phyloP scores from a whole-genome alignment of 441 rosid species.

The Breynia disticha region DNA sequence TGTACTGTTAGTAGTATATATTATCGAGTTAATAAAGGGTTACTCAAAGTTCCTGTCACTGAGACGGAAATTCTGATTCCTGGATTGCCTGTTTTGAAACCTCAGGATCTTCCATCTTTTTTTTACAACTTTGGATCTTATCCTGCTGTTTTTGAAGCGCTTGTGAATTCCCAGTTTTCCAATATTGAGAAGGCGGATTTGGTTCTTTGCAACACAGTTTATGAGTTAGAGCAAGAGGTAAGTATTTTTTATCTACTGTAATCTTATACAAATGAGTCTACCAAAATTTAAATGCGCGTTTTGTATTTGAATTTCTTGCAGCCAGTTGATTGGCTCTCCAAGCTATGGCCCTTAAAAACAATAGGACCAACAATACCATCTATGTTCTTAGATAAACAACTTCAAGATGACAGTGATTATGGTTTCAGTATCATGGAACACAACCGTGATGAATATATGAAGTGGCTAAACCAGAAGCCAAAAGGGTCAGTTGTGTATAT shows the following conservation, averaged over 20 bases:
- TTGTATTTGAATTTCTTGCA: constrained; percentile 6
- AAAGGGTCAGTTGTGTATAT: constrained; percentile 37
- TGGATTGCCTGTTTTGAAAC: constrained; percentile 30
- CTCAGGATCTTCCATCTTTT: constrained; percentile 32
- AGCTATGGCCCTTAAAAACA: constrained; percentile 26
- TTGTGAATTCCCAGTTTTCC: constrained; percentile 36
- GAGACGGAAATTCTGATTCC: constrained; percentile 26
- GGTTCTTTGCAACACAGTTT: constrained; percentile 29
- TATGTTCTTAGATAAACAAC: constrained; percentile 32
- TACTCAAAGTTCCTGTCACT: constrained; percentile 18
- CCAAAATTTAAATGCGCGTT: no score
- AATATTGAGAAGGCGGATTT: constrained; percentile 41
- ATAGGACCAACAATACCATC: constrained; percentile 52
- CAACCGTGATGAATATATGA: constrained; percentile 16
- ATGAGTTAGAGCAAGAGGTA: constrained; percentile 6
- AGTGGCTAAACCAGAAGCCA: constrained; percentile 36
- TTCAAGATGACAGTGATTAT: constrained; percentile 33
- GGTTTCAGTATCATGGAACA: constrained; percentile 33
- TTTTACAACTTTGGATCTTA: constrained; percentile 21
- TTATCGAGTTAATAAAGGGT: constrained; percentile 19
- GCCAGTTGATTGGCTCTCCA: constrained; percentile 33
- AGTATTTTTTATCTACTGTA: no score
- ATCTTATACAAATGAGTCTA: no score
- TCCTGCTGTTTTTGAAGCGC: constrained; percentile 22
- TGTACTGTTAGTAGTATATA: constrained; percentile 24